Base-by-base conservation (phyloP, 805 yeast species). In the Metschnikowia cerradonensis region DNA sequence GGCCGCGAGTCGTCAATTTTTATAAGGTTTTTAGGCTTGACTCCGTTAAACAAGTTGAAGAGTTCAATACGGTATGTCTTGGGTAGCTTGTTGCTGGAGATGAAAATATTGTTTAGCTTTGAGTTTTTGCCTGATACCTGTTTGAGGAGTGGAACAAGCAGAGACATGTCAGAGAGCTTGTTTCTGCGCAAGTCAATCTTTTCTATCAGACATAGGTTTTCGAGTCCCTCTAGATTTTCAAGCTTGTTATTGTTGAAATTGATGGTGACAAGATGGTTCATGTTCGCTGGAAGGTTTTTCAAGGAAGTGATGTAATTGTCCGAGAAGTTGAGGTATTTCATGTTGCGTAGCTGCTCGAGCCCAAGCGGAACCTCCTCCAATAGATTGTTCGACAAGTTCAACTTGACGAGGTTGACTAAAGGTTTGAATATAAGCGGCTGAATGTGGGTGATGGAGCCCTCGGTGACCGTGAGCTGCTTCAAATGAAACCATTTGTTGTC, bases 1-100 rank as follows among this genome's bases (percentile, higher is more conserved):
- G 86, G 86, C 48, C 77, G 63, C 3, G 84, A 79, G 41, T 83
- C 85, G 60, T 81, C 86, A 36, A 81, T 77, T 56, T 77, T 78
- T 52, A 81, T 60, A 6, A 60, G 60, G 54, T 79, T 79, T 22
- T 70, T 68, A 52, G 75, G 75, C 50, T 70, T 73, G 37, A 78
- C 76, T 7, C 84, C 84, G 59, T 80, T 80, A 56, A 79, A 70
- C 46, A 81, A 62, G 61, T 82, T 81, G 65, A 81, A 81, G 13
- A 81, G 60, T 41, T 82, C 84, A 15, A 75, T 72, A 52, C 86
- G 62, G 55, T 77, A 80, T 17, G 57, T 76, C 70, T 66, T 81
- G 46, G 72, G 76, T 48, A 74, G 62, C 36, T 60, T 59, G 57
- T 81, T 81, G 32, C 75, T 76, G 52, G 60, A 58, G 53, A 65